Conservation (phyloP, 768 basidiomycete genomes). For the Lactarius sanguifluus region DNA sequence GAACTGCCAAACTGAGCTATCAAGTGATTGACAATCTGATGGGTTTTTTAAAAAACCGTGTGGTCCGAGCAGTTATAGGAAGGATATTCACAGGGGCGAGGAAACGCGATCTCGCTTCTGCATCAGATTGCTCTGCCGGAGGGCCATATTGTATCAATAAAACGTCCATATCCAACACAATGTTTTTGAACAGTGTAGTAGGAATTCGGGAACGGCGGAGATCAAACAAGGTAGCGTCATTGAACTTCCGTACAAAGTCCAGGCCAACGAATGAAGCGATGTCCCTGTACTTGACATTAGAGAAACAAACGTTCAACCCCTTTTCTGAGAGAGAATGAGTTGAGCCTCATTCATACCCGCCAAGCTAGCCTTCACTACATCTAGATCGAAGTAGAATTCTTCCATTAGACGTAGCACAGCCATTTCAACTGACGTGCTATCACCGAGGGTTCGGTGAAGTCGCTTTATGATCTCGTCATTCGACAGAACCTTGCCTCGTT, state of each 20-base stretch:
- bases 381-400: neutral
- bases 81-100: neutral
- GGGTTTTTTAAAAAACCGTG: neutral
- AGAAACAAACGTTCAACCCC: too few species aligned
- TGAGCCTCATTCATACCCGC: neutral
- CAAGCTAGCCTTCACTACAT: neutral
- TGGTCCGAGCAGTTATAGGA: neutral
- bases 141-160: neutral
- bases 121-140: neutral
- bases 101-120: neutral
- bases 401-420: neutral
- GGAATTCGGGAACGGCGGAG: neutral
- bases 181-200: neutral
- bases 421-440: too few species aligned
- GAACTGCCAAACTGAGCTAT: neutral
- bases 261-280: neutral
- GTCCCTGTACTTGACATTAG: too few species aligned
- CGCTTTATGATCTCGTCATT: too few species aligned
- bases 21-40: neutral
- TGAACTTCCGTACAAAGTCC: neutral
- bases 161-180: neutral
- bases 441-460: too few species aligned
- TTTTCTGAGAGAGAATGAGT: neutral
- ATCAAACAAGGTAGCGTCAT: neutral
- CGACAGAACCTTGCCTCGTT: too few species aligned